Evolutionary conservation across 208 protist genomes (phyloP), one percentile per base, ranked within the genome.

Genomic region (Angomonas ambiguus): DNA sequence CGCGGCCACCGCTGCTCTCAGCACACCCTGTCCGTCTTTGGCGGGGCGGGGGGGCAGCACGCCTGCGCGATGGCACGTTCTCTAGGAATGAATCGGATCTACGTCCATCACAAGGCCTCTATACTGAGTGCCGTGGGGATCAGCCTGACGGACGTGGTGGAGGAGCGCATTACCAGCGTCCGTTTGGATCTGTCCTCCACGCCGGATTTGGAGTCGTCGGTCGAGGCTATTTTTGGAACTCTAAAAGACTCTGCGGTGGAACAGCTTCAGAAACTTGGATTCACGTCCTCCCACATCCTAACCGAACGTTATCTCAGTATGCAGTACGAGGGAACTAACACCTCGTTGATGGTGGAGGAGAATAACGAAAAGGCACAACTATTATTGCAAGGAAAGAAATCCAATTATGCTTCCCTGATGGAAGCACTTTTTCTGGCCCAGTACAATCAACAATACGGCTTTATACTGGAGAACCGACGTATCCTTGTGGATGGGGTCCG

Each of bases 41-140:
- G 96, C 64, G 96, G 96, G n/a, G 97, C 97, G 3, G 92, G 88
- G 18, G 87, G 85, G 4, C 96, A 98, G 72, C 94, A 98, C 79
- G 92, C 95, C 4, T 98, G 96, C 66, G 91, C 85, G 30, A 94
- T 99, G 51, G 96, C 96, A 18, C 76, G 80, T 24, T 79, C 80
- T 6, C 69, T 98, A 8, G 83, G 85, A 22, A 95, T 97, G 85
- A 72, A 65, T 28, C 70, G 60, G 22, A 83, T 97, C 34, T 87
- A 91, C 53, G 78, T 95, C 34, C 82, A 87, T 61, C 66, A 71
- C 45, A 72, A 90, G 74, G 78, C 91, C 20, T 92, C 90, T 35
- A 93, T 98, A 42, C 78, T 98, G 11, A 92, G 78, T 42, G 97
- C 97, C 11, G 95, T 97, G 35, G 97, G 97, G 22, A 64, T 97